Evolutionary conservation across 805 yeast genomes (phyloP).

Genomic region (Nematodospora valgi): DNA sequence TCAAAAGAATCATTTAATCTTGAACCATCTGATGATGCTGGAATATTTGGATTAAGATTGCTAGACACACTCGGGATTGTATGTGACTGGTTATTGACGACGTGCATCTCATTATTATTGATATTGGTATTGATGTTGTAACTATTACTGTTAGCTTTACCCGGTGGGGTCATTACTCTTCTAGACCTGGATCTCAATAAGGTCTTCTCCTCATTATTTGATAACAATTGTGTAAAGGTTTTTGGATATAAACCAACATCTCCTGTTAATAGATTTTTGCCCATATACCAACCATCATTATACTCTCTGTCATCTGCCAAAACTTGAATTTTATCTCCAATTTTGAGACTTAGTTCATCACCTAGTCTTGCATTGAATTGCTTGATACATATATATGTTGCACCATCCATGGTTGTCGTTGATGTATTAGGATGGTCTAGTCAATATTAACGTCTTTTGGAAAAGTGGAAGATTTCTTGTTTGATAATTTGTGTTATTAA

Average conservation of each 20-base stretch:
- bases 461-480: too few species aligned
- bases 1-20: slow-evolving; percentile 4
- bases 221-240: slow-evolving; percentile 66
- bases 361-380: slow-evolving; percentile 84
- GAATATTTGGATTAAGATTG: slow-evolving; percentile 1
- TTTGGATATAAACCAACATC: slow-evolving; percentile 89
- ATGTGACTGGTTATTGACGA: too few species aligned
- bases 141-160: slow-evolving; percentile 3
- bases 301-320: slow-evolving; percentile 91
- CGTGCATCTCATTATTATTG: neutral
- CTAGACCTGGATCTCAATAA: slow-evolving; percentile 53
- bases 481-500: too few species aligned
- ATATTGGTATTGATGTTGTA: too few species aligned
- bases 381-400: slow-evolving; percentile 62
- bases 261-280: slow-evolving; percentile 67
- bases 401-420: slow-evolving; percentile 12
- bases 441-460: too few species aligned
- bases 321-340: slow-evolving; percentile 86
- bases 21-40: neutral
- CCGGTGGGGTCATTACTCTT: slow-evolving; percentile 17
- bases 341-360: slow-evolving; percentile 77
- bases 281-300: slow-evolving; percentile 97
- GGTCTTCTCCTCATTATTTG: slow-evolving; percentile 14
- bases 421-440: too few species aligned
- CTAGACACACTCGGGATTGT: slow-evolving; percentile 3